A percentile compares a stretch with the other conserved stretches of the same genome.
Conservation (phyloP, 2,329 filamentous ascomycete genomes). For the Pyricularia pennisetigena region DNA sequence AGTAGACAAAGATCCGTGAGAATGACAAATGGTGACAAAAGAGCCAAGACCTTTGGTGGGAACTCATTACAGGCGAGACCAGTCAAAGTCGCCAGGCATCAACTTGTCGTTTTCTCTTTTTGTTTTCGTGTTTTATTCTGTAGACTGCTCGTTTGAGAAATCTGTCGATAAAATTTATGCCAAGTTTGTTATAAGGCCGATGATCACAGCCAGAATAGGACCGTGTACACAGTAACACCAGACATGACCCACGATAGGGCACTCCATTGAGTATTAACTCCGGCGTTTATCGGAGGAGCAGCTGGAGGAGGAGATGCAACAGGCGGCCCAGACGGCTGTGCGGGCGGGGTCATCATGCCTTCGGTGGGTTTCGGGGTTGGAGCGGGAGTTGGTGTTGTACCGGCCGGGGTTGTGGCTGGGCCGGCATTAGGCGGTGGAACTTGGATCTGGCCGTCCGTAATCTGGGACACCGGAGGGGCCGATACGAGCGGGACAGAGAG, state of each 20-base stretch:
- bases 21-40: background rate
- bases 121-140: background rate
- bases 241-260: background rate
- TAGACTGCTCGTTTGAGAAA: background rate
- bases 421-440: conserved; percentile 23
- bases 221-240: background rate
- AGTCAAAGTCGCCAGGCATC: background rate
- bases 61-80: background rate
- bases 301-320: background rate
- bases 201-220: background rate
- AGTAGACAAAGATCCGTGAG: background rate
- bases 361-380: background rate
- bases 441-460: conserved; percentile 38
- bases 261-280: background rate
- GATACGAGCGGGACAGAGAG: conserved; percentile 18
- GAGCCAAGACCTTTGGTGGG: no score
- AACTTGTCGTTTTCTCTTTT: background rate
- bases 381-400: background rate
- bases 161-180: background rate
- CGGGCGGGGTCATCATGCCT: background rate
- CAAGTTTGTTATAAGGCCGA: background rate
- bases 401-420: conserved; percentile 8
- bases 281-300: background rate
- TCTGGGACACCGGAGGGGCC: conserved; percentile 27
- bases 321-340: background rate